Percentiles rank a stretch among this genome's conserved stretches.
phyloP scores from a whole-genome alignment of 2,329 filamentous ascomycete genomes.

The Microsporum ferrugineum region DNA sequence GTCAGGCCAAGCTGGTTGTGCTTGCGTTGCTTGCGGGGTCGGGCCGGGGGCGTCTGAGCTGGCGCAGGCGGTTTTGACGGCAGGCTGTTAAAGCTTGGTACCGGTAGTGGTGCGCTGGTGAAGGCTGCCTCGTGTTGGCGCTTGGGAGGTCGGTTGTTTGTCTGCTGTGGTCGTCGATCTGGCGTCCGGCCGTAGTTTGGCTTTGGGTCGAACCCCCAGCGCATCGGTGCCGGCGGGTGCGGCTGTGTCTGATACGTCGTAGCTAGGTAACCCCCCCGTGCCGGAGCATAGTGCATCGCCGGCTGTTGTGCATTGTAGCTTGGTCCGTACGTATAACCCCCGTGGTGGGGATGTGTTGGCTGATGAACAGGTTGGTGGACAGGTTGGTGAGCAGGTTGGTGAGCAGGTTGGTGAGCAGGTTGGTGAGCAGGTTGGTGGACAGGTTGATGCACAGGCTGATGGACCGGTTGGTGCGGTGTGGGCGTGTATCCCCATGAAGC shows the following conservation, averaged over 20 bases:
- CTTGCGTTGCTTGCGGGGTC: slow-evolving; percentile 31
- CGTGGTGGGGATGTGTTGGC: neutral
- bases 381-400: too few species aligned
- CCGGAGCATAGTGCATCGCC: neutral
- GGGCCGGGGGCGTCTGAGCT: slow-evolving; percentile 23
- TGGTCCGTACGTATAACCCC: neutral
- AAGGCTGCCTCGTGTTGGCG: slow-evolving; percentile 17
- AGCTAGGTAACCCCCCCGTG: neutral
- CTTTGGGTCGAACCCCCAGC: neutral
- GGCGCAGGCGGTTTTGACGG: slow-evolving; percentile 33
- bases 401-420: too few species aligned
- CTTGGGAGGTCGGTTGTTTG: neutral
- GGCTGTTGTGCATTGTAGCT: neutral
- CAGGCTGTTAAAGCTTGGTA: slow-evolving; percentile 34
- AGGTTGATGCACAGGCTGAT: too few species aligned
- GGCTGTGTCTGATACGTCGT: neutral
- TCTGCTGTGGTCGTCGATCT: neutral
- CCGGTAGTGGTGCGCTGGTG: slow-evolving; percentile 28
- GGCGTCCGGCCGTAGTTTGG: neutral
- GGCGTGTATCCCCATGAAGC: neutral
- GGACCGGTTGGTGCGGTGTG: neutral
- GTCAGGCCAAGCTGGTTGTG: slow-evolving; percentile 40
- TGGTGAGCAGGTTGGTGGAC: too few species aligned
- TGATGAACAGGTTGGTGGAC: too few species aligned
- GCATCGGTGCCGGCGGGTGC: neutral